Conservation (phyloP, 176 grass and related monocot genomes). For the Lolium rigidum region DNA sequence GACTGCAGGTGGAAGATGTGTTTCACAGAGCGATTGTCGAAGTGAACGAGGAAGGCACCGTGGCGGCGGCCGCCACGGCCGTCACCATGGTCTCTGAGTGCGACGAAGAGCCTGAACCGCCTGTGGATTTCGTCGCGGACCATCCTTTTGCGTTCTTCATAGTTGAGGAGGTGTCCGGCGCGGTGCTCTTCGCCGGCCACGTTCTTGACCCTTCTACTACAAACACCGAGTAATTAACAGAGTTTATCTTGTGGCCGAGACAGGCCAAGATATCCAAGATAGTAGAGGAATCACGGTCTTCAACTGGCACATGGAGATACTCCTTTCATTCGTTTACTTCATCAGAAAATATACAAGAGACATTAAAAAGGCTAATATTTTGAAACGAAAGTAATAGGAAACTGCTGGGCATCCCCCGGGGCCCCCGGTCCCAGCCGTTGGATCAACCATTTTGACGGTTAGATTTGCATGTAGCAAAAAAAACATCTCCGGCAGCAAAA, state of each 20-base stretch:
- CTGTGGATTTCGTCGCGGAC: neutral
- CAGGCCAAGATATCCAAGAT: too few species aligned
- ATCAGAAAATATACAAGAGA: too few species aligned
- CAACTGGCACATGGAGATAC: too few species aligned
- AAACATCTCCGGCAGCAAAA: too few species aligned
- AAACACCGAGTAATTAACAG: neutral
- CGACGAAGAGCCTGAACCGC: neutral
- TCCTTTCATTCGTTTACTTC: too few species aligned
- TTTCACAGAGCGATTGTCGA: conserved; percentile 5
- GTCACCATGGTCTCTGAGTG: neutral
- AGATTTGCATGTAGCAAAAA: too few species aligned
- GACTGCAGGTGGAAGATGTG: neutral
- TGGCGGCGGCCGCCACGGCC: neutral
- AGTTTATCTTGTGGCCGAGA: neutral
- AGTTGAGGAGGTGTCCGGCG: neutral
- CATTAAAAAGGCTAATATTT: too few species aligned
- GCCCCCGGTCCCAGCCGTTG: too few species aligned
- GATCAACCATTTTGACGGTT: too few species aligned
- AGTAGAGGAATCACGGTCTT: too few species aligned
- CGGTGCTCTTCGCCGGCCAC: neutral
- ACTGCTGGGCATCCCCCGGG: too few species aligned
- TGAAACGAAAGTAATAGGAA: too few species aligned
- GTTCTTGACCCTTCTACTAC: conserved; percentile 4
- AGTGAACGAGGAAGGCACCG: conserved; percentile 13
- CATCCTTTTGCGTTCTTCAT: neutral